Conservation (phyloP, 257 asterid genomes). For the Thymus mandschuricus region DNA sequence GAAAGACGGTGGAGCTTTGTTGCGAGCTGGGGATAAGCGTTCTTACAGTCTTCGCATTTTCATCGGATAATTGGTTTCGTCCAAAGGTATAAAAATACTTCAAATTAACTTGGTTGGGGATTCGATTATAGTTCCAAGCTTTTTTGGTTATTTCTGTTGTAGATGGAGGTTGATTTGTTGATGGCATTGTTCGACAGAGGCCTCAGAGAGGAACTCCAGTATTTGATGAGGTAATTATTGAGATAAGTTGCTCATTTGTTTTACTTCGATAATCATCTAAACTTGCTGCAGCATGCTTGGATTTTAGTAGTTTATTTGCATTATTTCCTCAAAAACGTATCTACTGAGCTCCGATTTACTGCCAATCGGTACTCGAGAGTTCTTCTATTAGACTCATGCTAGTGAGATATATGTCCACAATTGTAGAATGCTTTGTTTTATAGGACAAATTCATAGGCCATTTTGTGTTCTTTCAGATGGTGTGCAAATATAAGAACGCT, state of each 20-base stretch:
- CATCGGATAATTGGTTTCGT: constrained; percentile 67
- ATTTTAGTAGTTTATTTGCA: not conserved
- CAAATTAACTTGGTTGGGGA: not conserved
- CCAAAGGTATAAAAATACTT: constrained; percentile 50
- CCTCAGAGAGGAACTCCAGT: constrained; percentile 39
- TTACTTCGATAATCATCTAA: not conserved
- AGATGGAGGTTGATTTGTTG: constrained; percentile 47
- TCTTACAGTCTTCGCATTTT: constrained; percentile 71
- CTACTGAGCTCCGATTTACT: too few relatives aligned
- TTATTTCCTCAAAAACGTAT: not conserved
- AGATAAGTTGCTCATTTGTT: not conserved
- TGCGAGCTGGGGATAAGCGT: constrained; percentile 54
- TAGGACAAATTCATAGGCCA: not conserved
- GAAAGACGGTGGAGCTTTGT: constrained; percentile 47
- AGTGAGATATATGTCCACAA: not conserved
- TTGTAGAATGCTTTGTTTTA: not conserved
- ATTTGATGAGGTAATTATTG: constrained; percentile 34
- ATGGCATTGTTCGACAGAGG: constrained; percentile 46
- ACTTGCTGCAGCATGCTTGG: not conserved
- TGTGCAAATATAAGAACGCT: not conserved
- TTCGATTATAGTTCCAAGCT: not conserved
- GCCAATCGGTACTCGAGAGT: not conserved
- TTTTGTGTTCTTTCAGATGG: not conserved
- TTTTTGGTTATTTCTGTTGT: constrained; percentile 5
- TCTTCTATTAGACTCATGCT: not conserved